Evolutionary conservation across 768 basidiomycete genomes (phyloP), one percentile per base, ranked within the genome.

Genomic region (Tulasnella sp.): DNA sequence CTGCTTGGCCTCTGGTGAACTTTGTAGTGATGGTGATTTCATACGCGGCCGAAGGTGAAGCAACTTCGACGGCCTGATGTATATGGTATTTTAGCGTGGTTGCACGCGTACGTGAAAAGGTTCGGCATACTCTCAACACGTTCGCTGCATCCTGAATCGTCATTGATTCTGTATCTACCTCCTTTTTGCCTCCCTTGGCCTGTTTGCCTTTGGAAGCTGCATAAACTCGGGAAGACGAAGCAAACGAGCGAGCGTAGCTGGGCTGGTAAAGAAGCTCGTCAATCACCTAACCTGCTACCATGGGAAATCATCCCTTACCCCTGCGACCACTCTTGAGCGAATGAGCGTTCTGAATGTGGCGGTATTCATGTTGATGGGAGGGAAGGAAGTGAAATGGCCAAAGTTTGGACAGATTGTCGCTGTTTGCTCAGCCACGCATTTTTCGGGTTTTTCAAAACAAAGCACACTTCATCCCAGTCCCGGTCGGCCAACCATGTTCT

Each of bases 1-100:
- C 91, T 38, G 94, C 89, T 68, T 92, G 87, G 82, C 94, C 94
- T 84, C 92, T 92, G 79, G 91, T 89, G 85, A 93, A 89, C 80
- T 91, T 90, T 1, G 95, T 95, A 82, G 93, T 92, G 80, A 98
- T 87, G 73, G 90, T 90, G 31, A 98, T 86, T 82, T 95, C 94
- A 83, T 94, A 94, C 4, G 92, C 92, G 6, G 93, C 88, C 76
- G 88, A 88, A 6, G 95, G 93, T 75, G 89, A 90, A 8, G 92
- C 88, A 74, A 96, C 92, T 84, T 96, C 94, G 10, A 96, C 91
- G 19, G 96, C 91, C 96, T 98, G 81, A 31, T 7, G 36, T 14
- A 38, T 56, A 74, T 71, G 79, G 71, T 4, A 62, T 76, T 10
- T 52, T 24, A 71, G 42, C 19, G 68, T 39, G 27, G 34, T 36